phyloP scores from a whole-genome alignment of 345 rosid species.

The Dimocarpus longan region DNA sequence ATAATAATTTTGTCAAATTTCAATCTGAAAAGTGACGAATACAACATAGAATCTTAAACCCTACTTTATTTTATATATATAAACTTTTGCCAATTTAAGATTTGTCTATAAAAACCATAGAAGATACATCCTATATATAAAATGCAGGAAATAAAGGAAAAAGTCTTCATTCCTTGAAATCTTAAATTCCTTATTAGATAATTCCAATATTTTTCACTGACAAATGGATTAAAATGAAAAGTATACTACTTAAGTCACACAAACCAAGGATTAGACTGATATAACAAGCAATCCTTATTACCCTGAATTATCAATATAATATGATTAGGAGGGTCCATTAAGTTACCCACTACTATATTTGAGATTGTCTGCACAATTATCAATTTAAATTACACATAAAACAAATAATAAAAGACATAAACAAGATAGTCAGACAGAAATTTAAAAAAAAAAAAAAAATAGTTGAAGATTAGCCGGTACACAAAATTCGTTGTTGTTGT shows the following conservation, averaged over 20 bases:
- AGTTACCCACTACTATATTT: background rate
- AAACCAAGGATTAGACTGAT: too few species aligned
- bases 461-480: background rate
- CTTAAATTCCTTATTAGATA: background rate
- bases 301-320: too few species aligned
- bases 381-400: too few species aligned
- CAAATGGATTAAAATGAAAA: background rate
- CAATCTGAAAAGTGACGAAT: background rate
- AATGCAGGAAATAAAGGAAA: background rate
- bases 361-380: background rate
- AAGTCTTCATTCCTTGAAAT: background rate
- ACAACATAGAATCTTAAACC: background rate
- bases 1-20: background rate
- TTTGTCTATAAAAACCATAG: background rate
- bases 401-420: background rate
- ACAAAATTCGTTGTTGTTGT: conserved; percentile 16
- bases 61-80: background rate
- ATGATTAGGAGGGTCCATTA: background rate
- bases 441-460: background rate
- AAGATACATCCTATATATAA: background rate
- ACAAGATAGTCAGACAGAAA: conserved; percentile 14
- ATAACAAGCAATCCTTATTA: too few species aligned
- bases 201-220: background rate
- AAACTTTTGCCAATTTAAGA: background rate
- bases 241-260: background rate